Percentiles rank a stretch among this genome's conserved stretches.
phyloP scores from a whole-genome alignment of 2,329 filamentous ascomycete genomes.

The Polychaeton citri region DNA sequence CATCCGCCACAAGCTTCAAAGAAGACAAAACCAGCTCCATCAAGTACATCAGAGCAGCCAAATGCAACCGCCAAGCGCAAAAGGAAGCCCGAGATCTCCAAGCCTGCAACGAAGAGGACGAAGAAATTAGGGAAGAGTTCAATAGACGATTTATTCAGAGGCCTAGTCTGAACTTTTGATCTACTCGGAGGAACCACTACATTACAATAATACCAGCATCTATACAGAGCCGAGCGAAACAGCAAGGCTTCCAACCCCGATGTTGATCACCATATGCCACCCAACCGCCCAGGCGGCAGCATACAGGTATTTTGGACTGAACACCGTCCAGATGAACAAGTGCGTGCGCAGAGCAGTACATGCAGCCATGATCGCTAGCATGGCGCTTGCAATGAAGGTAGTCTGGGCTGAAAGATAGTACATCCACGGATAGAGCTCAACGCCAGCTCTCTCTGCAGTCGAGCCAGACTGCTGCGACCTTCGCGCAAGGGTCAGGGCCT shows the following conservation, averaged over 20 bases:
- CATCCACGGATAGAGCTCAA: slow-evolving; percentile 8
- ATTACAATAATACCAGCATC: slow-evolving; percentile 21
- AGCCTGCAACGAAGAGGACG: slow-evolving; percentile 21
- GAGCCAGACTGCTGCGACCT: background rate
- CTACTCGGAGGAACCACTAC: background rate
- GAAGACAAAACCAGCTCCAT: too few species aligned
- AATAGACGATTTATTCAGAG: slow-evolving; percentile 61
- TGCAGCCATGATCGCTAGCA: slow-evolving; percentile 71
- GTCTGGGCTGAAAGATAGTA: slow-evolving; percentile 53
- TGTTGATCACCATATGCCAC: slow-evolving; percentile 64
- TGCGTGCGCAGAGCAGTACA: slow-evolving; percentile 76
- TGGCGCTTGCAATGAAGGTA: slow-evolving; percentile 51
- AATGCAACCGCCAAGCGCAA: background rate
- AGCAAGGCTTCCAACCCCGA: slow-evolving; percentile 45
- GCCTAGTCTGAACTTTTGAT: slow-evolving; percentile 23
- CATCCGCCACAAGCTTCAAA: too few species aligned
- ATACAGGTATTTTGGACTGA: slow-evolving; percentile 92
- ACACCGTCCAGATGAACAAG: slow-evolving; percentile 97
- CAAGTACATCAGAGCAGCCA: too few species aligned
- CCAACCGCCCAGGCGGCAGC: slow-evolving; percentile 76
- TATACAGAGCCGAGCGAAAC: too few species aligned
- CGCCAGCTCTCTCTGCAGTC: slow-evolving; percentile 9
- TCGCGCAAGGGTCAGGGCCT: slow-evolving; percentile 6
- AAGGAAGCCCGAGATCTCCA: background rate
- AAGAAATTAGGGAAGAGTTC: slow-evolving; percentile 47